phyloP scores from a whole-genome alignment of 768 basidiomycete species.

The Podaxis sp. region DNA sequence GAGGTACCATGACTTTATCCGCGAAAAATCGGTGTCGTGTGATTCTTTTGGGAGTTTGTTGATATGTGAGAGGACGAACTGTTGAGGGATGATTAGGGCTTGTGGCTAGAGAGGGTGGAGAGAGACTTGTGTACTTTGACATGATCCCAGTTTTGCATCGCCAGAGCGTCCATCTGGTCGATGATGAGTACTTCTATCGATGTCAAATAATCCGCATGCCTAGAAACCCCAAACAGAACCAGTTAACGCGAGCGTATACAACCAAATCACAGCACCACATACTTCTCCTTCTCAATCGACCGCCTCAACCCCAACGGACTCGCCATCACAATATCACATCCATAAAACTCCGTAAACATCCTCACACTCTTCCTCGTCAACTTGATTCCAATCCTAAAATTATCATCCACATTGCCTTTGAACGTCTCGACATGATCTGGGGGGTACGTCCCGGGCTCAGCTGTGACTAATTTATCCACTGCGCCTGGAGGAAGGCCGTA shows the following conservation, averaged over 20 bases:
- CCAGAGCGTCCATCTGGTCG: conserved; percentile 89
- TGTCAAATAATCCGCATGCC: conserved; percentile 87
- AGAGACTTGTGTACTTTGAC: conserved; percentile 61
- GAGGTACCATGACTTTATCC: conserved; percentile 97
- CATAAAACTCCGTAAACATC: conserved; percentile 88
- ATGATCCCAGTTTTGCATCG: conserved; percentile 99
- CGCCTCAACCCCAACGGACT: conserved; percentile 91
- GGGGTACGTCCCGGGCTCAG: conserved; percentile 78
- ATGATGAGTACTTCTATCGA: conserved; percentile 91
- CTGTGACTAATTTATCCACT: conserved; percentile 75
- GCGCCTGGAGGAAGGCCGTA: conserved; percentile 80
- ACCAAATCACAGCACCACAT: conserved; percentile 25
- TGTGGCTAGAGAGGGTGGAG: neutral
- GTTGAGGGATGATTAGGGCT: neutral
- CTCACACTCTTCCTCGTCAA: conserved; percentile 90
- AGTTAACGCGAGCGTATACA: neutral
- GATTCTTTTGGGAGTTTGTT: conserved; percentile 93
- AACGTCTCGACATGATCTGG: conserved; percentile 91
- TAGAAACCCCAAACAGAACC: conserved; percentile 25
- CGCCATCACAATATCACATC: conserved; percentile 88
- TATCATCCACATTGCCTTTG: conserved; percentile 96
- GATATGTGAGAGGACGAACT: conserved; percentile 85
- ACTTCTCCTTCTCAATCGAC: conserved; percentile 95
- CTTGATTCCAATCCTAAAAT: conserved; percentile 90
- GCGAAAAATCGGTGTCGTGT: conserved; percentile 92